Evolutionary conservation across 2,329 filamentous ascomycete genomes (phyloP).

Genomic region (Arthrobotrys entomopaga): DNA sequence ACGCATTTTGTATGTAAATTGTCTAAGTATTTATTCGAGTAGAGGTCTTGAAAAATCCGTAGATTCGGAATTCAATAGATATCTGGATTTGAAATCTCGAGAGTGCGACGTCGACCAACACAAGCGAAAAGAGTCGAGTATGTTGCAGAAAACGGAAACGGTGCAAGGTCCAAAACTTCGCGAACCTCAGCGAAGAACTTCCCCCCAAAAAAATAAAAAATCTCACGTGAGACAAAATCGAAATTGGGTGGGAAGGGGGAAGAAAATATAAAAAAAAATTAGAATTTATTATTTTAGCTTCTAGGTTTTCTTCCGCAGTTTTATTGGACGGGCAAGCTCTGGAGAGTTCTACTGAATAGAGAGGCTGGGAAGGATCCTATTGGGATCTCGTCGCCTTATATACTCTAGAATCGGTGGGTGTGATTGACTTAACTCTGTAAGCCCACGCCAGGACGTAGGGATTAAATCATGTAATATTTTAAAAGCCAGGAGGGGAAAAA

Average conservation of each 20-base stretch:
- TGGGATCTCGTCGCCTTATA: slow-evolving; percentile 41
- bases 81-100: slow-evolving; percentile 3
- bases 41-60: neutral
- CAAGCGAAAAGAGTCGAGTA: slow-evolving; percentile 26
- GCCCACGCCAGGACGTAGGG: slow-evolving; percentile 32
- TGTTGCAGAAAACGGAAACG: slow-evolving; percentile 16
- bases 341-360: slow-evolving; percentile 46
- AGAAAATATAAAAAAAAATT: neutral
- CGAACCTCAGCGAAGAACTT: neutral
- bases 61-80: slow-evolving; percentile 21
- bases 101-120: slow-evolving; percentile 10
- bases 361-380: slow-evolving; percentile 46
- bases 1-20: slow-evolving; percentile 56
- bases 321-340: slow-evolving; percentile 20
- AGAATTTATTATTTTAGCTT: neutral
- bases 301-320: slow-evolving; percentile 20
- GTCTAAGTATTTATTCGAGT: slow-evolving; percentile 7
- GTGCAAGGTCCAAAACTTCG: slow-evolving; percentile 1
- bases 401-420: slow-evolving; percentile 38
- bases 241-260: slow-evolving; percentile 1
- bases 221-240: slow-evolving; percentile 29
- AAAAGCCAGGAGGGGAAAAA: slow-evolving; percentile 29
- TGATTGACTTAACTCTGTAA: slow-evolving; percentile 50
- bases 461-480: slow-evolving; percentile 31
- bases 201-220: too few species aligned